Evolutionary conservation across 805 yeast species (phyloP), one percentile per base, ranked within the genome.

Genomic region (Schwanniomyces occidentalis): DNA sequence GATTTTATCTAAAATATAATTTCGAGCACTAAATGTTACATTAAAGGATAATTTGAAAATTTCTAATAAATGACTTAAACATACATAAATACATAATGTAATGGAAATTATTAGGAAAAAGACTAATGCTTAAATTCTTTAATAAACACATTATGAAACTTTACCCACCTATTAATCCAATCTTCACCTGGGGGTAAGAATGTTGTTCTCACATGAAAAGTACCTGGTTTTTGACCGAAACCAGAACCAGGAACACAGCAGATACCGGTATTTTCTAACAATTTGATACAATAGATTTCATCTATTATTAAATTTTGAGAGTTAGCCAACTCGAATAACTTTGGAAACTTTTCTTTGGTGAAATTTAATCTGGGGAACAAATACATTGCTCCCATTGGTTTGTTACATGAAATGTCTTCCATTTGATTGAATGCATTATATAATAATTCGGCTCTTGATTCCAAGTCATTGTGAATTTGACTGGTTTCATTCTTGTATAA

Each of bases 241-340:
- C 99, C 99, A 21, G 88, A 80, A 25, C 99, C 99, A 19, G 99
- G 98, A 43, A 93, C 95, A 27, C 95, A 87, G 64, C 99, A 93
- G 41, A 93, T 88, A 49, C 99, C 99, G 5, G 99, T 89, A 30
- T 66, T 61, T 45, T 91, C 91, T 46, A 93, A 73, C 40, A 93
- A 69, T 48, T 83, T 82, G 56, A 83, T 71, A 61, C 97, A 90
- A 68, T 93, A 93, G 45, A 85, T 78, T 58, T 85, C 96, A 59
- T 93, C 99, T 14, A 95, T 83, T 27, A 74, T 67, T 50, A 78
- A 55, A 16, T 76, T 78, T 19, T 57, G 52, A 36, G 71, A 67
- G 35, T 69, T 65, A 21, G 97, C 95, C 27, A 70, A 71, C 17
- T 68, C 69, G 31, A 78, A 67, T 9, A 88, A 89, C 45, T 73